Evolutionary conservation across 768 basidiomycete genomes (phyloP), one percentile per base, ranked within the genome.

Genomic region (Tricholoma sp.): DNA sequence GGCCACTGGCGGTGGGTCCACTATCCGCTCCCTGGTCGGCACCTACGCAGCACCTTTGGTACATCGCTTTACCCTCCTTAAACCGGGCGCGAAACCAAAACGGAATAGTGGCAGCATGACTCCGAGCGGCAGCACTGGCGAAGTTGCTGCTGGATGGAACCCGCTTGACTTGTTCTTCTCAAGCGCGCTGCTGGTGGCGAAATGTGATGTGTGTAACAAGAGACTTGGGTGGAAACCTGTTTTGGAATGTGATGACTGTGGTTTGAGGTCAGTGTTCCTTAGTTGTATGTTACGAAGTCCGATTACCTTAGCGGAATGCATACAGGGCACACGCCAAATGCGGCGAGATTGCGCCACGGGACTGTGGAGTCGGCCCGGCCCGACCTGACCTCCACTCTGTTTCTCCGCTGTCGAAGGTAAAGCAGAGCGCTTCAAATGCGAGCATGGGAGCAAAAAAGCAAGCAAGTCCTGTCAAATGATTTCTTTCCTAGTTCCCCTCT

Each of bases 161-260:
- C 89, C 91, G 19, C 74, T 92, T 24, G 89, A 91, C 53, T 71
- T 91, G 58, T 80, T 93, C 66, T 90, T 92, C 71, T 83, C 84
- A 7, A 87, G 85, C 67, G 88, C 81, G 16, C 71, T 89, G 47
- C 69, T 90, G 21, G 82, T 83, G 3, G 80, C 85, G 50, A 93
- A 88, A 67, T 96, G 93, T 64, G 91, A 91, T 69, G 71, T 93
- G 16, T 96, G 93, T 65, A 66, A 69, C 43, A 94, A 94, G 77
- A 75, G 90, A 49, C 75, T 96, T 37, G 92, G 92, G 11, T 87
- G 89, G 86, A 94, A 92, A 68, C 85, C 91, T 19, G 81, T 88
- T 31, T 72, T 95, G 18, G 84, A 89, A 64, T 96, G 93, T 67
- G 93, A 95, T 69, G 93, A 95, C 71, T 95, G 94, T 71, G 86